Evolutionary conservation across 1,139 yeast genomes (phyloP), one percentile per base, ranked within the genome.

Genomic region (Taphrina confusa): DNA sequence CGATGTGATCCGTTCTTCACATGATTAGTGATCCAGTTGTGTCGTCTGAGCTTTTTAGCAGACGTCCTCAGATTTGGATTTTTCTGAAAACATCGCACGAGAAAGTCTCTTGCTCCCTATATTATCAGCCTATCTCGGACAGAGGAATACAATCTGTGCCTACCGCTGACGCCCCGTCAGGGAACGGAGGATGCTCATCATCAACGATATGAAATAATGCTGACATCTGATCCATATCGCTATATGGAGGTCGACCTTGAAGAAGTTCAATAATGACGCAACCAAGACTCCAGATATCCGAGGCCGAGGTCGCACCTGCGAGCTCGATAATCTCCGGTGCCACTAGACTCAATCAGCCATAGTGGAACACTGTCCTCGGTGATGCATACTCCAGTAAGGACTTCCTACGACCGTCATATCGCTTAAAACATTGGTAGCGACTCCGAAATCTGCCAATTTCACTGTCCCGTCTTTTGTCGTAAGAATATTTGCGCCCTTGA

Each of bases 181-280:
- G 97, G 20, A 88, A 73, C 0, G 91, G 89, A 1, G 95, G 92
- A 65, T 82, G 82, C 8, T 82, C 85, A 63, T 90, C 95, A 16
- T 89, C 84, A 1, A 94, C 97, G 60, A 91, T 89, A 0, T 97
- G 96, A 74, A 88, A 96, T 65, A 92, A 78, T 0, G 96, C 91
- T 0, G 95, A 88, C 83, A 90, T 86, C 25, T 90, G 88, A 62
- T 85, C 84, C 61, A 86, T 74, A 55, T 88, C 85, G 65, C 86
- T 85, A 67, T 88, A 89, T 0, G 97, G 97, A 0, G 98, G 97
- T 58, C 83, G 79, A 0, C 89, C 95, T 0, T 96, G 86, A 60
- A 89, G 76, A 54, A 92, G 75, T 70, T 92, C 99, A 8, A 91
- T 82, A 3, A 91, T 81, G 0, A 97, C 92, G 16, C 97, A 95